Percentiles rank a stretch among this genome's conserved stretches.
Evolutionary conservation across 2,329 filamentous ascomycete genomes (phyloP).

Genomic region (Kalaharituber pfeilii): DNA sequence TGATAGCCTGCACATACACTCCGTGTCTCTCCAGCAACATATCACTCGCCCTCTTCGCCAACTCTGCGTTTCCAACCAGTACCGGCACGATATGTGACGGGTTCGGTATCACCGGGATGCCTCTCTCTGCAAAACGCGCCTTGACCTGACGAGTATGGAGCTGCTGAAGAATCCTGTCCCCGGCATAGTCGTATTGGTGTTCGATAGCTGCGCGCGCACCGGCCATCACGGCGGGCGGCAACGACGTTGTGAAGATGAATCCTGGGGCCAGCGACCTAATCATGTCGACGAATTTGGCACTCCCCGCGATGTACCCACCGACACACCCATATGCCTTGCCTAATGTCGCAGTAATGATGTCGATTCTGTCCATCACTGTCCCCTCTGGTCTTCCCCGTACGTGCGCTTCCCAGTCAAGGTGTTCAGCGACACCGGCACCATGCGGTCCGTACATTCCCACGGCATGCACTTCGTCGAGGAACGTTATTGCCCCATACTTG

Average conservation of each 20-base stretch:
- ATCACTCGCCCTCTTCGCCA: slow-evolving; percentile 83
- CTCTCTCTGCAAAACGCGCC: slow-evolving; percentile 54
- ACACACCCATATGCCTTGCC: slow-evolving; percentile 97
- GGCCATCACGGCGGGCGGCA: slow-evolving; percentile 93
- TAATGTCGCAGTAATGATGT: slow-evolving; percentile 93
- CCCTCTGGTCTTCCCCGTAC: slow-evolving; percentile 54
- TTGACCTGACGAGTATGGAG: slow-evolving; percentile 92
- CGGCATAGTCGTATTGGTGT: slow-evolving; percentile 71
- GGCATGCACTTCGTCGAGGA: slow-evolving; percentile 95
- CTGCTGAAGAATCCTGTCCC: slow-evolving; percentile 82
- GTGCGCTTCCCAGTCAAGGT: slow-evolving; percentile 85
- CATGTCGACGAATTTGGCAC: slow-evolving; percentile 68
- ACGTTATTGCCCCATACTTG: slow-evolving; percentile 94
- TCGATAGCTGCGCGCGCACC: slow-evolving; percentile 82
- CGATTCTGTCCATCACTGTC: slow-evolving; percentile 85
- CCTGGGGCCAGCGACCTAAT: slow-evolving; percentile 88
- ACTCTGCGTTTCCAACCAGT: slow-evolving; percentile 80
- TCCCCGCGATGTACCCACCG: slow-evolving; percentile 92
- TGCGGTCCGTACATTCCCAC: slow-evolving; percentile 98
- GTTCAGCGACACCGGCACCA: slow-evolving; percentile 90
- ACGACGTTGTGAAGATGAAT: slow-evolving; percentile 96
- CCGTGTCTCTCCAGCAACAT: slow-evolving; percentile 75
- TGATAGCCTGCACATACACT: slow-evolving; percentile 98
- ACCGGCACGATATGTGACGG: slow-evolving; percentile 91
- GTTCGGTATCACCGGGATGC: slow-evolving; percentile 95